These are phyloP conservation scores for Zygotorulaspora florentina DNA, from an alignment of 805 yeast genomes.

Conservation along the genomic window DNA sequence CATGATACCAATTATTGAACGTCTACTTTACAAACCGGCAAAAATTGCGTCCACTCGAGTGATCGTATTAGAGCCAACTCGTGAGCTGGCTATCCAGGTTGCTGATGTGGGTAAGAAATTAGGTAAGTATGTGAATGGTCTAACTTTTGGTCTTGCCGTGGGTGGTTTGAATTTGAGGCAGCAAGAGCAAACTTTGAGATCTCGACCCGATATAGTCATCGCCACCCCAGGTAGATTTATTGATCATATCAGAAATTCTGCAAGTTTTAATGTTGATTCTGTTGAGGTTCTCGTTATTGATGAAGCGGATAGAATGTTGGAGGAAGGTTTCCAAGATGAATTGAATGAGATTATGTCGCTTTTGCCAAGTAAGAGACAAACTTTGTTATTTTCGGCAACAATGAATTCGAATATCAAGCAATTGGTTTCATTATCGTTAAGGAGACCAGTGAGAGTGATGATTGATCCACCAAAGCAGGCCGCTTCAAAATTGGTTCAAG, in stretches of 20 bases:
- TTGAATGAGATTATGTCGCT: slow-evolving; percentile 82
- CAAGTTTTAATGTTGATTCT: slow-evolving; percentile 83
- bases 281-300: slow-evolving; percentile 92
- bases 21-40: slow-evolving; percentile 83
- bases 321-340: slow-evolving; percentile 97
- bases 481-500: slow-evolving; percentile 85
- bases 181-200: slow-evolving; percentile 90
- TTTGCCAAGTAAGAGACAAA: slow-evolving; percentile 89
- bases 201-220: slow-evolving; percentile 92
- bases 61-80: slow-evolving; percentile 87
- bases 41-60: slow-evolving; percentile 87
- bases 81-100: slow-evolving; percentile 97
- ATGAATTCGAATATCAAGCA: slow-evolving; percentile 93
- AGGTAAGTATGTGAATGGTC: slow-evolving; percentile 66
- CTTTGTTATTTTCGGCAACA: slow-evolving; percentile 92
- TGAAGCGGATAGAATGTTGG: slow-evolving; percentile 99
- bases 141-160: slow-evolving; percentile 91
- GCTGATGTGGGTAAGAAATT: slow-evolving; percentile 87
- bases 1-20: slow-evolving; percentile 91
- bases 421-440: slow-evolving; percentile 79
- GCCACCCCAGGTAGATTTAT: slow-evolving; percentile 99
- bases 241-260: slow-evolving; percentile 93
- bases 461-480: slow-evolving; percentile 95
- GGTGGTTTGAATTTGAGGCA: slow-evolving; percentile 95
- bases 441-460: slow-evolving; percentile 91